Percentiles rank a stretch among this genome's conserved stretches.
These are phyloP conservation scores for Phytopythium vexans DNA, from an alignment of 352 stramenopile species.

Conservation along the genomic window DNA sequence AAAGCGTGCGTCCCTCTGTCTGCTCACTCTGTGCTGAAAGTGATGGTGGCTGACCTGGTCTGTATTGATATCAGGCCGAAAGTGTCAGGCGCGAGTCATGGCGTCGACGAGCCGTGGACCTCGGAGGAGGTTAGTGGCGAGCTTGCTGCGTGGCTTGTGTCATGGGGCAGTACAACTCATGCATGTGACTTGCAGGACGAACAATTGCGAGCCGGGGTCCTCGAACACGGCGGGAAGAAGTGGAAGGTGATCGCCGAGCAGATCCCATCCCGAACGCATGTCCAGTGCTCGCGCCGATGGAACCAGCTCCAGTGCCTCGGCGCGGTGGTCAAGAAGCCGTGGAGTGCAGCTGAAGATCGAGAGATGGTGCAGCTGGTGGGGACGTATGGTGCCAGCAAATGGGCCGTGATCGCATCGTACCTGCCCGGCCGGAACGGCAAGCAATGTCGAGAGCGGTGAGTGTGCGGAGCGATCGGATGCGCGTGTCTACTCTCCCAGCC, in stretches of 20 bases:
- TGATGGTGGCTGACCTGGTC: neutral
- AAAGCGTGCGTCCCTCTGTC: constrained; percentile 24
- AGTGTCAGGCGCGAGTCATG: neutral
- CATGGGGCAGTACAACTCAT: neutral
- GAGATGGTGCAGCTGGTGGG: constrained; percentile 59
- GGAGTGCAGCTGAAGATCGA: constrained; percentile 58
- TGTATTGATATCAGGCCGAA: constrained; percentile 12
- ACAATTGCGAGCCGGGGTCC: constrained; percentile 61
- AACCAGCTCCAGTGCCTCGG: constrained; percentile 66
- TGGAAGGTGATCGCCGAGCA: constrained; percentile 68
- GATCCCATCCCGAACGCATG: constrained; percentile 38
- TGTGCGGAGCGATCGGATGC: neutral
- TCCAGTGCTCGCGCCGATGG: constrained; percentile 66
- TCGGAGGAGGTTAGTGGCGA: constrained; percentile 32
- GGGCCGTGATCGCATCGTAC: constrained; percentile 82
- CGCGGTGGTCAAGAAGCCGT: constrained; percentile 61
- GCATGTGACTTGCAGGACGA: constrained; percentile 43
- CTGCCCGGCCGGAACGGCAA: constrained; percentile 83
- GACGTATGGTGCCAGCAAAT: constrained; percentile 61
- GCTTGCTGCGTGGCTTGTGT: neutral
- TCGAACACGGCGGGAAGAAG: constrained; percentile 73
- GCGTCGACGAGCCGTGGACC: constrained; percentile 24
- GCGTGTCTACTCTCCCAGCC: neutral
- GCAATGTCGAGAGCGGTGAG: constrained; percentile 80
- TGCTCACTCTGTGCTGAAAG: neutral